Evolutionary conservation across 2,329 filamentous ascomycete species (phyloP), one percentile per base, ranked within the genome.

Genomic region (Simplicillium sp.): DNA sequence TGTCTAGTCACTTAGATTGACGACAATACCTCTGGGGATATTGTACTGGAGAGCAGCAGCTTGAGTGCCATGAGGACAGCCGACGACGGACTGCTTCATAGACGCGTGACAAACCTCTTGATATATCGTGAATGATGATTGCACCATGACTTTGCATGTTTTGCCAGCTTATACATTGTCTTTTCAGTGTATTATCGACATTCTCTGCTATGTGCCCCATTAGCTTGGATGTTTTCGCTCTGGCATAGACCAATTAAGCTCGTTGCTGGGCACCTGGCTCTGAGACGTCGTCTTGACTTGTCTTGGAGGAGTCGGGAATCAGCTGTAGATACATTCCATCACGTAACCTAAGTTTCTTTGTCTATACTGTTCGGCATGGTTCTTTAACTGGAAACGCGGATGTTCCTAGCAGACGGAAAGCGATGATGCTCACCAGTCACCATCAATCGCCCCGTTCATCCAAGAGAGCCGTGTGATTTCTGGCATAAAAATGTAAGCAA

Each of bases 231-330:
- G 68, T 74, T 70, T 73, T 72, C 68, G 66, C 68, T 59, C 68
- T 74, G 71, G 70, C 71, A 71, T 60, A 73, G 65, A 57, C 28
- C 54, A 66, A 55, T 48, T 47, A 44, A 48, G 64, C 71, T 70
- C 69, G 61, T 71, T 73, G 69, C 71, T 74, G 69, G 69, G 70
- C 70, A 68, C 70, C 68, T 65, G 64, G 59, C 55, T 67, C 71
- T 57, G 64, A 74, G 69, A 69, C 56, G 60, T 69, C 70, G 70
- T 73, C 63, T 70, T 73, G 68, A 61, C 31, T 62, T 57, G 53
- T 73, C 64, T 47, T 60, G 57, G 70, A 74, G 50, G 68, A 61
- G 62, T 58, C 66, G 69, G 70, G 70, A 73, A 74, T 75, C 69
- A 73, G 70, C 69, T 72, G 71, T 72, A 72, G 70, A 68, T 62